Percentiles rank a stretch among this genome's conserved stretches.
phyloP scores from a whole-genome alignment of 2,329 filamentous ascomycete genomes.

The Scedosporium minutisporum region DNA sequence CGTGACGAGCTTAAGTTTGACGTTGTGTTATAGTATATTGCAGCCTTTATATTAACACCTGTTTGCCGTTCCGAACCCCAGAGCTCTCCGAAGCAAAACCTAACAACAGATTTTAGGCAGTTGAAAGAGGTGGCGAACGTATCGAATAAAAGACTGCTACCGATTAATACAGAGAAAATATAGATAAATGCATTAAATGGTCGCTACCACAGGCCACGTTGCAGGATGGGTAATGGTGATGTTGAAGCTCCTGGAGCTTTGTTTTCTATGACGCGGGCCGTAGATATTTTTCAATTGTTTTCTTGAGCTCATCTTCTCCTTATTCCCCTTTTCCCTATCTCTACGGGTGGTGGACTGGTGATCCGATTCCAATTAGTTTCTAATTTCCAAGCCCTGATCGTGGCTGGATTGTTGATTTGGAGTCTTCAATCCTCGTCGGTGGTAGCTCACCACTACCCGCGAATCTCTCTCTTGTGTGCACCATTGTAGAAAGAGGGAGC shows the following conservation, averaged over 20 bases:
- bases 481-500: not conserved
- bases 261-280: not conserved
- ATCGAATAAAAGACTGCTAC: not conserved
- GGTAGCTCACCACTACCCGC: not conserved
- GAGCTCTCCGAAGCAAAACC: too few relatives aligned
- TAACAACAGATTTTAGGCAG: slow-evolving; percentile 4
- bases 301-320: not conserved
- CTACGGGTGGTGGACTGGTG: not conserved
- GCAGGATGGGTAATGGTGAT: not conserved
- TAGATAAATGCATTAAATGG: not conserved
- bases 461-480: not conserved
- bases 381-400: not conserved
- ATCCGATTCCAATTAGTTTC: not conserved
- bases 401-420: not conserved
- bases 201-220: slow-evolving; percentile 8
- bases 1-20: too few relatives aligned
- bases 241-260: not conserved
- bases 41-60: not conserved
- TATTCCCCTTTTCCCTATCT: not conserved
- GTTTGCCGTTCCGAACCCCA: too few relatives aligned
- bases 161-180: not conserved
- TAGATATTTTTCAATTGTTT: not conserved
- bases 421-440: not conserved
- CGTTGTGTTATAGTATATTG: not conserved
- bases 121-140: not conserved